phyloP scores from a whole-genome alignment of 169 alveolate species.

The Plasmodium berghei region DNA sequence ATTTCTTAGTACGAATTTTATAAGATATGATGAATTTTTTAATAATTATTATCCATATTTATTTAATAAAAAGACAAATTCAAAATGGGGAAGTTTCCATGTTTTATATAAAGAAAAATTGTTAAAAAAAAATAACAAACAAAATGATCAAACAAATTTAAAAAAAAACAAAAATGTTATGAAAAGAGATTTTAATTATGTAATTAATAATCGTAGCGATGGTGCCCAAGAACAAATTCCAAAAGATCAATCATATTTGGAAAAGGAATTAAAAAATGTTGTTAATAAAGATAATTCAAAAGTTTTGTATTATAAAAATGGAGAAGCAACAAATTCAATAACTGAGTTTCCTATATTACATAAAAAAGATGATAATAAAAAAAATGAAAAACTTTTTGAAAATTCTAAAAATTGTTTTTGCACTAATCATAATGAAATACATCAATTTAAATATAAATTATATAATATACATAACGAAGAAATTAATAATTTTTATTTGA shows the following conservation, averaged over 20 bases:
- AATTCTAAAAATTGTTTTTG: not conserved
- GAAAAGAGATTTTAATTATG: constrained; percentile 38
- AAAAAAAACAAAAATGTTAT: constrained; percentile 29
- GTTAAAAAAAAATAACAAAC: not conserved
- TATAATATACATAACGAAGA: constrained; percentile 51
- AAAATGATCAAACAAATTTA: not conserved
- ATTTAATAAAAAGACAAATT: constrained; percentile 24
- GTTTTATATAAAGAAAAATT: constrained; percentile 29
- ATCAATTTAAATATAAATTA: constrained; percentile 42
- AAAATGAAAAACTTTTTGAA: not conserved
- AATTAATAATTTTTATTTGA: constrained; percentile 33
- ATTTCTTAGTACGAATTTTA: constrained; percentile 44
- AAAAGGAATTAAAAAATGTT: too few relatives aligned
- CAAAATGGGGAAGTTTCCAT: constrained; percentile 55
- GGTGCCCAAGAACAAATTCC: too few relatives aligned
- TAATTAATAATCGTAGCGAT: constrained; percentile 8
- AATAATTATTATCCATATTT: constrained; percentile 29
- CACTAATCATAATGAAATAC: not conserved
- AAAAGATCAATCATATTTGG: too few relatives aligned
- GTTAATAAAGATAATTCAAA: too few relatives aligned
- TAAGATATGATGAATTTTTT: constrained; percentile 23
- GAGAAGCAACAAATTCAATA: too few relatives aligned
- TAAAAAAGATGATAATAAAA: too few relatives aligned
- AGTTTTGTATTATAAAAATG: too few relatives aligned
- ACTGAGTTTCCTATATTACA: too few relatives aligned